These are phyloP conservation scores for Elaphomyces granulatus DNA, from an alignment of 495 filamentous ascomycete species.

Conservation along the genomic window DNA sequence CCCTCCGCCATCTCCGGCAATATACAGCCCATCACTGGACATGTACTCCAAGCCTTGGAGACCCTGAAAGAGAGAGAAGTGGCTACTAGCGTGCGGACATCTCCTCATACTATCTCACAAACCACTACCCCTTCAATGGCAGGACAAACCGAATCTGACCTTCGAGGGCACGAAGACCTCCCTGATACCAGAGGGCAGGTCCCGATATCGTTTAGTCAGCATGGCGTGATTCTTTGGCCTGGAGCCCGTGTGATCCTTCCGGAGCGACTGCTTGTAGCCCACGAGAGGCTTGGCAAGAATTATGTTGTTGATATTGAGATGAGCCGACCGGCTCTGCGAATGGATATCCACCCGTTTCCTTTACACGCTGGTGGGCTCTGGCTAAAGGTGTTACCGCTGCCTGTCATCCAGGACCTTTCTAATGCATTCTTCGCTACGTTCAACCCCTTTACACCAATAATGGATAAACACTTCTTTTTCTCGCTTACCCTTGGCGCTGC, in stretches of 20 bases:
- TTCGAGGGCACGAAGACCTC: constrained; percentile 13
- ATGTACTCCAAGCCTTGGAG: constrained; percentile 9
- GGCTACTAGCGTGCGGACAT: constrained; percentile 3
- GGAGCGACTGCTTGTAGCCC: constrained; percentile 19
- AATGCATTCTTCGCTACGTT: constrained; percentile 33
- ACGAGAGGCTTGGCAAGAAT: constrained; percentile 29
- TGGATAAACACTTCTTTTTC: constrained; percentile 35
- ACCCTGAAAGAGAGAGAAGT: constrained; percentile 8
- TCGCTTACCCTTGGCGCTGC: constrained; percentile 29
- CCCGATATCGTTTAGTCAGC: constrained; percentile 36
- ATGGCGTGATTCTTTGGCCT: constrained; percentile 34
- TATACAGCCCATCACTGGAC: constrained; percentile 19
- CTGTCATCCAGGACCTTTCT: constrained; percentile 30
- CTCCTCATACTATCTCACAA: constrained; percentile 9
- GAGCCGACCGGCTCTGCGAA: constrained; percentile 24
- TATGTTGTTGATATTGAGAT: constrained; percentile 34
- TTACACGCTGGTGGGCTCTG: constrained; percentile 25
- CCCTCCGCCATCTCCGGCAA: constrained; percentile 23
- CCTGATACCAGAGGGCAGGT: constrained; percentile 21
- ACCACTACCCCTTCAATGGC: constrained; percentile 15
- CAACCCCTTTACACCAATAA: constrained; percentile 33
- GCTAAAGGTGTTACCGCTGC: constrained; percentile 26
- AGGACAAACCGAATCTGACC: constrained; percentile 6
- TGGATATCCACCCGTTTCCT: constrained; percentile 29
- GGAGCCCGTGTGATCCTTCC: constrained; percentile 28